Evolutionary conservation across 495 filamentous ascomycete genomes (phyloP).

Genomic region (Xanthoparmelia taractica): DNA sequence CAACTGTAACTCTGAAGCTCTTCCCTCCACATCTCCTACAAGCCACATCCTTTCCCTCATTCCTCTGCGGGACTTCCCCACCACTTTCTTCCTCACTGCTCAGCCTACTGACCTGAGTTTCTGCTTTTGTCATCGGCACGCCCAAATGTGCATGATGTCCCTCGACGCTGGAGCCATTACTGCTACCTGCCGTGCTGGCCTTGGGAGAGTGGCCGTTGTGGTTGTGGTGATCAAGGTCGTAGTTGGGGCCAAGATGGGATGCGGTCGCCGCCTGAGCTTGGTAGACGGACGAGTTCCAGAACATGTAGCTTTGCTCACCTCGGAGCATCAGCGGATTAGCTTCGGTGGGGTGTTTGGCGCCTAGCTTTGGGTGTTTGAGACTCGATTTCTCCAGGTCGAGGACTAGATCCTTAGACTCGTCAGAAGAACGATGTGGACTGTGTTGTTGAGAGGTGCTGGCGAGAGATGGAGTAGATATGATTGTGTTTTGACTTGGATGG

Average conservation of each 20-base stretch:
- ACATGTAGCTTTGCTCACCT: constrained; percentile 46
- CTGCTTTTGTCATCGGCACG: constrained; percentile 22
- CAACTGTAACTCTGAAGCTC: constrained; percentile 47
- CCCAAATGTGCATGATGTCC: constrained; percentile 15
- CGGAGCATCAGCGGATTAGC: constrained; percentile 45
- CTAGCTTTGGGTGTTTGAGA: constrained; percentile 22
- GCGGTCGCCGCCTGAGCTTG: constrained; percentile 37
- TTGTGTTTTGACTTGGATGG: constrained; percentile 20
- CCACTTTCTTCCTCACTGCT: constrained; percentile 37
- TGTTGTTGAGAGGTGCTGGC: constrained; percentile 34
- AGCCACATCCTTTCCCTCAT: constrained; percentile 30
- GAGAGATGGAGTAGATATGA: constrained; percentile 25
- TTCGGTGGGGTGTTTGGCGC: constrained; percentile 11
- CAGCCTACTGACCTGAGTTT: constrained; percentile 36
- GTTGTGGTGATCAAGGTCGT: constrained; percentile 20
- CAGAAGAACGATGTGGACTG: constrained; percentile 32
- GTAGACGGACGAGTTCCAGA: constrained; percentile 45
- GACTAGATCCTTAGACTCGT: constrained; percentile 25
- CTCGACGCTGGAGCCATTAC: constrained; percentile 20
- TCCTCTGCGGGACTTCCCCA: constrained; percentile 5
- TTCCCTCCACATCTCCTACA: constrained; percentile 45
- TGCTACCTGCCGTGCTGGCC: constrained; percentile 19
- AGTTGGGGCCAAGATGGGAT: constrained; percentile 30
- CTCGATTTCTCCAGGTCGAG: constrained; percentile 23
- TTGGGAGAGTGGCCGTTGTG: constrained; percentile 17